Conservation (phyloP, 306 rosid species). For the Quercus cerris region DNA sequence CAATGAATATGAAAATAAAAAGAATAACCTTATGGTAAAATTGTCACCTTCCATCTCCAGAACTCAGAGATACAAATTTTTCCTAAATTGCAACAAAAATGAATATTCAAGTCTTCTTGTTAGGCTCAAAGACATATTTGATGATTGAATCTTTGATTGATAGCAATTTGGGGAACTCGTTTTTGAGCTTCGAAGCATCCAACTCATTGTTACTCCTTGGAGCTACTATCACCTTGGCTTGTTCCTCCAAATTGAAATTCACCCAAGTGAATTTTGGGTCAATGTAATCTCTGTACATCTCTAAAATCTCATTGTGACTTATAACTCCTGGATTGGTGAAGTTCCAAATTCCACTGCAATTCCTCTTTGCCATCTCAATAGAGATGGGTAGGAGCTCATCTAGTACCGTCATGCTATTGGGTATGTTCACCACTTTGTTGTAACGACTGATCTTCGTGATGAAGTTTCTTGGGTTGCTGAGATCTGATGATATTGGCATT, state of each 20-base stretch:
- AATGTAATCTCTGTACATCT: conserved; percentile 55
- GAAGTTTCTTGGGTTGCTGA: conserved; percentile 71
- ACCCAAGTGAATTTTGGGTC: conserved; percentile 60
- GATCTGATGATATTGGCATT: conserved; percentile 78
- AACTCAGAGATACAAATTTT: conserved; percentile 14
- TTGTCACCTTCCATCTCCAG: no score
- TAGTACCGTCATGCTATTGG: conserved; percentile 72
- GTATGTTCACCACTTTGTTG: conserved; percentile 68
- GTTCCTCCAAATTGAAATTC: conserved; percentile 60
- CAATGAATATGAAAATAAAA: no score
- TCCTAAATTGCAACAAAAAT: not conserved
- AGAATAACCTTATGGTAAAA: no score
- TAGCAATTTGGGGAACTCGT: conserved; percentile 54
- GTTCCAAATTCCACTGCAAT: conserved; percentile 69
- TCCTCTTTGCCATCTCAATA: conserved; percentile 67
- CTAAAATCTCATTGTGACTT: conserved; percentile 63
- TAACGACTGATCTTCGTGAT: conserved; percentile 62
- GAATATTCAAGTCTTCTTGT: conserved; percentile 47
- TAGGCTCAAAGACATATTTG: conserved; percentile 63
- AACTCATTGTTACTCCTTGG: conserved; percentile 66
- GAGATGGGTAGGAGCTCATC: conserved; percentile 73
- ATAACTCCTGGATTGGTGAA: conserved; percentile 79
- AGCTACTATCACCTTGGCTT: conserved; percentile 66
- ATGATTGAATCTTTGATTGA: conserved; percentile 55
- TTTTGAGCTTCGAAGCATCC: conserved; percentile 66